Conservation (phyloP, 164 flowering plant genomes). For the Liquidambar formosana region DNA sequence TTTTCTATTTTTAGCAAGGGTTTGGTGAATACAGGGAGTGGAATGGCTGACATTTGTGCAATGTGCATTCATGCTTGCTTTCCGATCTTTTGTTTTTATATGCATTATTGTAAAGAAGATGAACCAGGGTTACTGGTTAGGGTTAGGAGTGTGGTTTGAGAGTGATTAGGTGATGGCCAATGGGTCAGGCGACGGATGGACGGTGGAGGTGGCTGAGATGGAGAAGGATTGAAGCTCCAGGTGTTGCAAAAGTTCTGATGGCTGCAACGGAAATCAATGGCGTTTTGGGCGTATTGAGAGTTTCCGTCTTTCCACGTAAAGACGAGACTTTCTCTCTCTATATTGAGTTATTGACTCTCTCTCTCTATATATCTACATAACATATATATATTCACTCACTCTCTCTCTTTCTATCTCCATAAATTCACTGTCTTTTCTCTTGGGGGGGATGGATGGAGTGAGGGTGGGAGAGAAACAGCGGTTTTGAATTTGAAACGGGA, state of each 20-base stretch:
- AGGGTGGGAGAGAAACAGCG: too few relatives aligned
- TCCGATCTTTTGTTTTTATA: slow-evolving; percentile 1
- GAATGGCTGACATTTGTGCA: slow-evolving; percentile 25
- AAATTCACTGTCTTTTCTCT: too few relatives aligned
- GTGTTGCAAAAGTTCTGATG: slow-evolving; percentile 40
- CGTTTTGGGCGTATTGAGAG: slow-evolving; percentile 7
- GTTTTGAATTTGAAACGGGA: too few relatives aligned
- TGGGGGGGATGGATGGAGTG: too few relatives aligned
- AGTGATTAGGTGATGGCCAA: slow-evolving; percentile 18
- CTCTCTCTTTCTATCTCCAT: too few relatives aligned
- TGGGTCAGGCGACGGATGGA: slow-evolving; percentile 30
- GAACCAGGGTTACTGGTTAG: slow-evolving; percentile 20
- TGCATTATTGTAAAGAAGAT: neutral
- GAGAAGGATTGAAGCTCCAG: slow-evolving; percentile 13
- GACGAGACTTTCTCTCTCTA: too few relatives aligned
- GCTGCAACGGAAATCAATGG: slow-evolving; percentile 30
- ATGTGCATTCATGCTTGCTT: slow-evolving; percentile 17
- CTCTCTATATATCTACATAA: too few relatives aligned
- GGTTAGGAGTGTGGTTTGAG: slow-evolving; percentile 3
- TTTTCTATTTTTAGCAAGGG: slow-evolving; percentile 31
- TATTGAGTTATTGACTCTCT: too few relatives aligned
- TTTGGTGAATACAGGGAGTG: slow-evolving; percentile 7
- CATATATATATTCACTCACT: too few relatives aligned
- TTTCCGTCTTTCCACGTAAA: too few relatives aligned
- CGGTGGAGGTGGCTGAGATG: slow-evolving; percentile 7